These are phyloP conservation scores for Tritrichomonas musculus DNA, from an alignment of 208 protist species.

Conservation along the genomic window DNA sequence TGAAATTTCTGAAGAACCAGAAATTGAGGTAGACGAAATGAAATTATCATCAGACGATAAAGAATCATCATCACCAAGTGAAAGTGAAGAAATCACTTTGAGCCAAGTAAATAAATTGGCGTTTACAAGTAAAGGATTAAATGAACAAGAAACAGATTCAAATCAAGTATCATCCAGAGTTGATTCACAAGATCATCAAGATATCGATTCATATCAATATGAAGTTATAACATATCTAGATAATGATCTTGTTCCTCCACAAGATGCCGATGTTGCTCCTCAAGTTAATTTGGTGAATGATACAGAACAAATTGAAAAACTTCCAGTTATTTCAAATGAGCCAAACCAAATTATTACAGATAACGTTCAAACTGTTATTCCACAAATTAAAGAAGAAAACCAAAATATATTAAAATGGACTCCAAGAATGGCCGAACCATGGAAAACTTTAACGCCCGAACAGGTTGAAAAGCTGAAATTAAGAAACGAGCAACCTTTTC, in stretches of 20 bases:
- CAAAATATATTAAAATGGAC: not conserved
- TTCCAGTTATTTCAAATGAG: not conserved
- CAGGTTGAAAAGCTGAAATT: not conserved
- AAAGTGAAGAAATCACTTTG: too few relatives aligned
- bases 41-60: too few relatives aligned
- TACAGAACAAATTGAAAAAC: not conserved
- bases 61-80: too few relatives aligned
- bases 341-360: not conserved
- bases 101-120: too few relatives aligned
- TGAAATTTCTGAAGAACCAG: not conserved
- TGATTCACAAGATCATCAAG: too few relatives aligned
- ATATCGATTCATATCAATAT: too few relatives aligned
- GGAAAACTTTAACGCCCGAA: not conserved
- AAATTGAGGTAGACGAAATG: too few relatives aligned
- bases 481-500: not conserved
- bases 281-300: not conserved
- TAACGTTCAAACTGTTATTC: too few relatives aligned
- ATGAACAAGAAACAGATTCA: too few relatives aligned
- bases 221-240: not conserved
- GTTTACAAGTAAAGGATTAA: too few relatives aligned
- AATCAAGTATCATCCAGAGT: too few relatives aligned
- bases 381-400: not conserved
- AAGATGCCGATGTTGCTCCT: not conserved
- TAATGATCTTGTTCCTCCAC: not conserved
- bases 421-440: constrained; percentile 16